A percentile compares a stretch with the other conserved stretches of the same genome.
phyloP scores from a whole-genome alignment of 2,329 filamentous ascomycete species.

The Fusarium transvaalense region DNA sequence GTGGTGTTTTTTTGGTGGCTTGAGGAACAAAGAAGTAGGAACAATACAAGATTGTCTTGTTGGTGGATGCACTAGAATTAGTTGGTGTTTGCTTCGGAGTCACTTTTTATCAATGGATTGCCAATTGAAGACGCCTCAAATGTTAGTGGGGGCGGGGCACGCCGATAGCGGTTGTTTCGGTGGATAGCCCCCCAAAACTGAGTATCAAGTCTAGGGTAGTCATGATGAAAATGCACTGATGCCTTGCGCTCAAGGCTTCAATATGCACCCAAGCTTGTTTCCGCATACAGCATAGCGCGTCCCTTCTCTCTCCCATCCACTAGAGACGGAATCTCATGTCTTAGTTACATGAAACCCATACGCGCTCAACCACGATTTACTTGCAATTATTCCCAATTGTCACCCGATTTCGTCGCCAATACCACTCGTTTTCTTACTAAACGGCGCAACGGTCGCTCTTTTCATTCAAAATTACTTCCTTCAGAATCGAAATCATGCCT shows the following conservation, averaged over 20 bases:
- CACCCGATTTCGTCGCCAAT: neutral
- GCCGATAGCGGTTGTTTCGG: constrained; percentile 37
- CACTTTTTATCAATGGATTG: constrained; percentile 33
- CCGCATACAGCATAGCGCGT: constrained; percentile 17
- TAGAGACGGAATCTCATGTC: neutral
- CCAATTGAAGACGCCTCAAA: constrained; percentile 26
- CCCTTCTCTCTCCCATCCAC: neutral
- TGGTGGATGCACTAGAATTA: constrained; percentile 3
- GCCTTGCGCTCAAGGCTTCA: constrained; percentile 39
- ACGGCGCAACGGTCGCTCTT: neutral
- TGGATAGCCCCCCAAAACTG: neutral
- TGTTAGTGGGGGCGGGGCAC: constrained; percentile 46
- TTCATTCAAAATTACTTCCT: neutral
- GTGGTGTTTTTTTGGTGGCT: constrained; percentile 2
- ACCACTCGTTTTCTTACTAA: constrained; percentile 16
- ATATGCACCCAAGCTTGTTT: constrained; percentile 15
- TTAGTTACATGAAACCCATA: neutral
- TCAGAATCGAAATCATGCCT: constrained; percentile 49
- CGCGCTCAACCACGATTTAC: constrained; percentile 11
- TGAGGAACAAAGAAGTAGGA: constrained; percentile 26
- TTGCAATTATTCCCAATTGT: neutral
- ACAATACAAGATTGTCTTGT: constrained; percentile 24
- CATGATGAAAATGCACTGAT: neutral
- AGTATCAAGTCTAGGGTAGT: constrained; percentile 31
- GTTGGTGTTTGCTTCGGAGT: constrained; percentile 35